These are phyloP conservation scores for Daldinia vernicosa DNA, from an alignment of 495 filamentous ascomycete genomes.

Conservation along the genomic window DNA sequence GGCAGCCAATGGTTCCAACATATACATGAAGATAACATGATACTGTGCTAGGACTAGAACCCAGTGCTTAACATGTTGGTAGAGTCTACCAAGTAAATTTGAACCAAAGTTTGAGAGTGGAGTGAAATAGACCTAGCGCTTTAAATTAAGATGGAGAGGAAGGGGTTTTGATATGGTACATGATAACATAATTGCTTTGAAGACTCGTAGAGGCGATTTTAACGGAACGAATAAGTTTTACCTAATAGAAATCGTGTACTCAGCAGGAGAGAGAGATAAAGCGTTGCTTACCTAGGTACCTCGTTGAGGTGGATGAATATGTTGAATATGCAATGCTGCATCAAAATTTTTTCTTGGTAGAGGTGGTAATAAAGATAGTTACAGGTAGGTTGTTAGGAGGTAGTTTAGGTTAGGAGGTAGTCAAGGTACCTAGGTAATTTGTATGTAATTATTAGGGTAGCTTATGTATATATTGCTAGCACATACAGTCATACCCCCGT, in stretches of 20 bases:
- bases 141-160: neutral
- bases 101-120: neutral
- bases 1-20: neutral
- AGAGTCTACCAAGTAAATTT: neutral
- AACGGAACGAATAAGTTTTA: neutral
- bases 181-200: neutral
- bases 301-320: neutral
- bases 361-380: neutral
- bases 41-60: neutral
- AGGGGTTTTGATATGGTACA: neutral
- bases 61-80: neutral
- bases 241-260: neutral
- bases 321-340: slow-evolving; percentile 3
- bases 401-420: too few species aligned
- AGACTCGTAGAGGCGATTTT: neutral
- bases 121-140: neutral
- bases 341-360: neutral
- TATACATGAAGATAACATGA: neutral
- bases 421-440: too few species aligned
- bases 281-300: neutral
- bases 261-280: neutral
- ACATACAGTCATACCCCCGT: neutral
- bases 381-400: neutral
- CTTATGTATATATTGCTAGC: too few species aligned
- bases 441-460: neutral